Base-by-base conservation (phyloP, 225 moss, liverwort and hornwort genomes). In the Lunularia cruciata region DNA sequence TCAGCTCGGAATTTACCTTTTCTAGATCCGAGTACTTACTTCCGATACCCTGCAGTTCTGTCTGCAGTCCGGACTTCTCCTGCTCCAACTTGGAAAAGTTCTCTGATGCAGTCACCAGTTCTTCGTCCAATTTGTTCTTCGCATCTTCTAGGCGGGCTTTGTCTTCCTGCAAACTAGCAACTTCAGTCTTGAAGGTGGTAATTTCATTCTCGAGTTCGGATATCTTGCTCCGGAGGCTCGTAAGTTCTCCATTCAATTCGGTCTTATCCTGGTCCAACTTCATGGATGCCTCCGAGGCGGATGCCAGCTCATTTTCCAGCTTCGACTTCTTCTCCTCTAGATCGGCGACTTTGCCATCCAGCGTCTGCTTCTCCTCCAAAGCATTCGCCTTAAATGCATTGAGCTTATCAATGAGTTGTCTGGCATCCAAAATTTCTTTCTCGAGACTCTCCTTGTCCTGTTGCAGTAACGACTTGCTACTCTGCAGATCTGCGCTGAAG, bases 1-100 rank as follows among this genome's bases (percentile, higher is more conserved):
- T 52, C 5, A 67, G 16, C 15, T 67, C 51, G 33, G 30, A 7
- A 13, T 67, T 67, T 36, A 49, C 67, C 3, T 12, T 51, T 26
- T 67, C 67, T 18, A 67, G 67, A 25, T 9, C 28, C 18, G 67
- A 67, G 22, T 38, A 49, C 51, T 36, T 51, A 51, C 35, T 67
- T 35, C 30, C 19, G 4, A 67, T 33, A 36, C n/a, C 51, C 14
- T 67, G 34, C 15, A 67, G 67, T 51, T 67, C 35, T 31, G 48
- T 3, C 11, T 8, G 10, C 30, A 67, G 34, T 8, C 30, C 34
- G 18, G 40, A 36, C 14, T 48, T 67, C 35, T 67, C 67, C 49
- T 51, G 35, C 6, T 51, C 51, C 30, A 48, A 33, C 31, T 65
- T 65, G 2, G 5, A 6, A 9, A 15, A 46, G 26, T 20, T 46